phyloP scores from a whole-genome alignment of 139 green algal species.

The Ettlia oleoabundans region DNA sequence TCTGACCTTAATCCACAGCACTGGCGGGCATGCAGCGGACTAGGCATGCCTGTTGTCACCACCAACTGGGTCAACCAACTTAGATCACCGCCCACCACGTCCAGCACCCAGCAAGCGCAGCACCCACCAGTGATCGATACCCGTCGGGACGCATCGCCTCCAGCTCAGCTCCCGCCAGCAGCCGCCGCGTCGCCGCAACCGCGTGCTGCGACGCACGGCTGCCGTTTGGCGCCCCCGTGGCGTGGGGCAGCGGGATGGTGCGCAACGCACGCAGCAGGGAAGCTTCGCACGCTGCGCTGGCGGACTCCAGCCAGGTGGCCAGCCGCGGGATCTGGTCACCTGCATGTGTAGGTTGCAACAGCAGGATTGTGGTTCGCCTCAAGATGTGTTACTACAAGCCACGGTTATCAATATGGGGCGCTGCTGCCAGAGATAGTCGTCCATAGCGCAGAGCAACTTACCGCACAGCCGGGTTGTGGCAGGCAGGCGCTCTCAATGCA shows the following conservation, averaged over 20 bases:
- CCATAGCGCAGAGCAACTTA: too few species aligned
- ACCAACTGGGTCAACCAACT: too few species aligned
- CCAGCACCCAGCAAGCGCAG: neutral
- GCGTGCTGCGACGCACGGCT: slow-evolving; percentile 53
- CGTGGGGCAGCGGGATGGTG: slow-evolving; percentile 53
- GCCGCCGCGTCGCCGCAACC: slow-evolving; percentile 38
- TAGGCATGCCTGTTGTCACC: too few species aligned
- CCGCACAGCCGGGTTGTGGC: too few species aligned
- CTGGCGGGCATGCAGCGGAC: too few species aligned
- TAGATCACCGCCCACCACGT: neutral
- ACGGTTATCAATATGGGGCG: too few species aligned
- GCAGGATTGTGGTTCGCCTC: too few species aligned
- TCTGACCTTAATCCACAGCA: too few species aligned
- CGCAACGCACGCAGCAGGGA: slow-evolving; percentile 65
- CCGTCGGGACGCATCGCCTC: slow-evolving; percentile 58
- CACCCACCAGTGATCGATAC: slow-evolving; percentile 59
- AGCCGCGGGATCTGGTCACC: slow-evolving; percentile 41
- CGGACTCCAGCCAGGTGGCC: slow-evolving; percentile 47
- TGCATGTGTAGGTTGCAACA: neutral
- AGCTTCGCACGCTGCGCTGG: slow-evolving; percentile 50
- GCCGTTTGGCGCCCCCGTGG: neutral
- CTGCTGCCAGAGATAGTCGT: too few species aligned
- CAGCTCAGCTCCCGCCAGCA: slow-evolving; percentile 42
- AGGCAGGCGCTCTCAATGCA: too few species aligned
- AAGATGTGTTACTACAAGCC: too few species aligned